Evolutionary conservation across 345 rosid species (phyloP).

Genomic region (Citrus trifoliata): DNA sequence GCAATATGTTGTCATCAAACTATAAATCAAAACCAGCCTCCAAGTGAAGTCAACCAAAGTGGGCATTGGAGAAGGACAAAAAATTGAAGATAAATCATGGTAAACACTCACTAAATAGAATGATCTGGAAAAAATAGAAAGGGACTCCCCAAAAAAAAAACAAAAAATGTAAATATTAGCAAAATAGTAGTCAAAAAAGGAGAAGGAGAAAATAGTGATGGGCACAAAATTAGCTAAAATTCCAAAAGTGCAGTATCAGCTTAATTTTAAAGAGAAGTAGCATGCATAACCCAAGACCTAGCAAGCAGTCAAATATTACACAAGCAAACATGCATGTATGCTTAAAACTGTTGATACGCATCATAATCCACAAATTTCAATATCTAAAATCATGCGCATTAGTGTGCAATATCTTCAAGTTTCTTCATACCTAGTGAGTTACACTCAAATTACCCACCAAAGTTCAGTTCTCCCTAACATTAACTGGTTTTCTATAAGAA

Average conservation of each 20-base stretch:
- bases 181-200: no score
- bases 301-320: background rate
- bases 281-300: background rate
- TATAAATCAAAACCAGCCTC: background rate
- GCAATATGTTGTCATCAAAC: conserved; percentile 11
- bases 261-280: background rate
- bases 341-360: background rate
- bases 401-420: background rate
- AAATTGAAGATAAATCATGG: background rate
- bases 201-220: no score
- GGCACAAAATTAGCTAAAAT: no score
- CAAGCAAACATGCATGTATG: background rate
- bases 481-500: no score
- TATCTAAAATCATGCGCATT: background rate
- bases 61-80: background rate
- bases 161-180: no score
- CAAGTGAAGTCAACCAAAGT: background rate
- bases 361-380: background rate
- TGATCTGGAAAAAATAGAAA: background rate
- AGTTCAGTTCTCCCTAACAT: background rate
- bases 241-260: no score
- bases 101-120: background rate
- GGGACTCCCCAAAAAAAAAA: background rate
- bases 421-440: background rate
- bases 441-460: background rate